phyloP scores from a whole-genome alignment of 768 basidiomycete genomes.

The Boletus coccyginus region DNA sequence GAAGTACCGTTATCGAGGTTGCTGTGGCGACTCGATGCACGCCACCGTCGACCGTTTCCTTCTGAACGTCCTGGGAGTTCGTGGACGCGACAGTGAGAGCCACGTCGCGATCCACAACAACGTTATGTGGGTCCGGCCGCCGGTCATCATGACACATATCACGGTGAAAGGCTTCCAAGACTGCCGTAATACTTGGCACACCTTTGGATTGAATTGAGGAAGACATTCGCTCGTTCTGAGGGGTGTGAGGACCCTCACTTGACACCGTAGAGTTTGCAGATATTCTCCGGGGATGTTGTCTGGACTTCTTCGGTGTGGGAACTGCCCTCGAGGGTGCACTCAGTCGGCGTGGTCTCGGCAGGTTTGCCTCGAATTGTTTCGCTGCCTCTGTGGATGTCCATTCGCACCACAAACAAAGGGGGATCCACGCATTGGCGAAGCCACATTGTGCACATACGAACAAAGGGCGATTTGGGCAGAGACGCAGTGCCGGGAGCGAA shows the following conservation, averaged over 20 bases:
- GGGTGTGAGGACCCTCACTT: conserved; percentile 21
- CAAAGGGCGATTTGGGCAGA: conserved; percentile 40
- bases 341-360: conserved; percentile 35
- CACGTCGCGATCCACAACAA: not conserved
- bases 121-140: conserved; percentile 13
- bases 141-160: conserved; percentile 18
- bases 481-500: conserved; percentile 45
- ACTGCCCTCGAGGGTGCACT: conserved; percentile 26
- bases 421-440: conserved; percentile 45
- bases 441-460: conserved; percentile 48
- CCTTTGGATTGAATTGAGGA: not conserved
- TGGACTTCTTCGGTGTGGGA: conserved; percentile 10
- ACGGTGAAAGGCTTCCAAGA: conserved; percentile 20
- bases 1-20: conserved; percentile 32
- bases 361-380: conserved; percentile 37
- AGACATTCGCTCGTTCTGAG: conserved; percentile 16
- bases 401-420: conserved; percentile 50
- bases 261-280: conserved; percentile 23
- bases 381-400: conserved; percentile 44
- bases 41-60: conserved; percentile 17
- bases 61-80: conserved; percentile 11
- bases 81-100: not conserved
- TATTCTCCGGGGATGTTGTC: conserved; percentile 8
- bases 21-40: conserved; percentile 23
- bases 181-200: conserved; percentile 31